phyloP scores from a whole-genome alignment of 1,139 yeast genomes.

The Pichia sp. region DNA sequence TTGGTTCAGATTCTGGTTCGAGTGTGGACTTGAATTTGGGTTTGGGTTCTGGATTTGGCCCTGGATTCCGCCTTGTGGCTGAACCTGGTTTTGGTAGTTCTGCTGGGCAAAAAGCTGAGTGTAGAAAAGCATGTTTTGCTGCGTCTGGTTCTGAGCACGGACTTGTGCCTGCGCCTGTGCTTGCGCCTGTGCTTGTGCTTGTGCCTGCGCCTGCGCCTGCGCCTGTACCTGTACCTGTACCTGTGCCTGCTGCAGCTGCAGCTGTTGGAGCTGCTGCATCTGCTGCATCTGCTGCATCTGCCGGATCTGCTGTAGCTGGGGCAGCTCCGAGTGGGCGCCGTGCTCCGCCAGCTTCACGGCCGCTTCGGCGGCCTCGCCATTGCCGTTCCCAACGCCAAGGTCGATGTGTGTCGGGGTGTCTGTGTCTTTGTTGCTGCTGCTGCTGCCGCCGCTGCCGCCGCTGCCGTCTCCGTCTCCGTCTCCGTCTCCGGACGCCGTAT shows the following conservation, averaged over 20 bases:
- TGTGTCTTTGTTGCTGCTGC: not conserved
- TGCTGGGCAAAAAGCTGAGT: conserved; percentile 2
- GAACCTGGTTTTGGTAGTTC: conserved; percentile 1
- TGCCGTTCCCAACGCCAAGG: not conserved
- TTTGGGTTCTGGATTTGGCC: too few relatives aligned
- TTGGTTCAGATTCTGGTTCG: too few relatives aligned
- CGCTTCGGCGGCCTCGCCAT: not conserved
- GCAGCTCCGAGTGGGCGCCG: not conserved
- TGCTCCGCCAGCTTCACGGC: not conserved
- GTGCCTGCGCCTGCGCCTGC: not conserved
- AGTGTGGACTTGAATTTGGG: too few relatives aligned
- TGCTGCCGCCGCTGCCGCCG: not conserved
- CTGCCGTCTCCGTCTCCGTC: too few relatives aligned
- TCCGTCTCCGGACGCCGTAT: too few relatives aligned
- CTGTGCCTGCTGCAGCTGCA: conserved; percentile 7
- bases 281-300: conserved; percentile 7
- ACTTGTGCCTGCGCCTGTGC: not conserved
- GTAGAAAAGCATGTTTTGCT: conserved; percentile 1
- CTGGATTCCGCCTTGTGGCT: not conserved
- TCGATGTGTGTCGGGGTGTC: too few relatives aligned
- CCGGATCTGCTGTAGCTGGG: conserved; percentile 2
- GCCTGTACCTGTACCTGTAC: too few relatives aligned
- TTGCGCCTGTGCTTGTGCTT: not conserved
- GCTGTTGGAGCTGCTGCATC: conserved; percentile 5
- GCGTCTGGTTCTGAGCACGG: conserved; percentile 1